Conservation (phyloP, 495 filamentous ascomycete species). For the Daldinia loculata region DNA sequence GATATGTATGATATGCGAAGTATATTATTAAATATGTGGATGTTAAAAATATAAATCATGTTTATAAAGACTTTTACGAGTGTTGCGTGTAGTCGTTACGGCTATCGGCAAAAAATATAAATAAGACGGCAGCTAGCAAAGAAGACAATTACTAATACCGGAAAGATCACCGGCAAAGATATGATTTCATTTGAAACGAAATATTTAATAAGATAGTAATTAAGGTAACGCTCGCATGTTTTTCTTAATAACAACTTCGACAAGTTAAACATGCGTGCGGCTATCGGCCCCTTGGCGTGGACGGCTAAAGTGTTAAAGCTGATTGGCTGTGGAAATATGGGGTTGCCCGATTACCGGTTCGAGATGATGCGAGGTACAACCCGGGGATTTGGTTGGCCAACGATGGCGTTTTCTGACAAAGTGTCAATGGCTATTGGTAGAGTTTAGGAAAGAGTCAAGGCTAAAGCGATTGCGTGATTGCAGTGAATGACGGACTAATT, state of each 20-base stretch:
- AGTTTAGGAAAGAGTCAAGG: conserved; percentile 20
- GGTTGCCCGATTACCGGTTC: conserved; percentile 41
- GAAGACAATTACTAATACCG: conserved; percentile 1
- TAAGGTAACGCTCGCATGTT: not conserved
- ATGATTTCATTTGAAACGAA: not conserved
- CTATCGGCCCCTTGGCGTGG: conserved; percentile 26
- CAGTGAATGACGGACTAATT: conserved; percentile 40
- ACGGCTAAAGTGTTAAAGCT: conserved; percentile 21
- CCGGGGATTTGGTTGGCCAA: conserved; percentile 39
- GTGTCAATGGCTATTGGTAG: conserved; percentile 41
- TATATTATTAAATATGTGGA: too few relatives aligned
- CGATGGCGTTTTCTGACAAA: conserved; percentile 47
- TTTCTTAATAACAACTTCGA: not conserved
- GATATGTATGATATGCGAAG: too few relatives aligned
- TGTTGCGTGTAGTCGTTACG: conserved; percentile 15
- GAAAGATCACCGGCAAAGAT: not conserved
- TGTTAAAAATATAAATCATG: not conserved
- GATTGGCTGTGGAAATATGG: conserved; percentile 36
- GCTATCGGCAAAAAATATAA: conserved; percentile 26
- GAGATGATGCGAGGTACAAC: conserved; percentile 41
- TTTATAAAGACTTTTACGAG: not conserved
- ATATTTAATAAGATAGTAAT: not conserved
- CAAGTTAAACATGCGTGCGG: conserved; percentile 10
- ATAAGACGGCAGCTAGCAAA: conserved; percentile 12
- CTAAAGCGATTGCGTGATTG: conserved; percentile 48